Evolutionary conservation across 192 early-diverging fungal species (phyloP).

Genomic region (Haplosporangium gracile): DNA sequence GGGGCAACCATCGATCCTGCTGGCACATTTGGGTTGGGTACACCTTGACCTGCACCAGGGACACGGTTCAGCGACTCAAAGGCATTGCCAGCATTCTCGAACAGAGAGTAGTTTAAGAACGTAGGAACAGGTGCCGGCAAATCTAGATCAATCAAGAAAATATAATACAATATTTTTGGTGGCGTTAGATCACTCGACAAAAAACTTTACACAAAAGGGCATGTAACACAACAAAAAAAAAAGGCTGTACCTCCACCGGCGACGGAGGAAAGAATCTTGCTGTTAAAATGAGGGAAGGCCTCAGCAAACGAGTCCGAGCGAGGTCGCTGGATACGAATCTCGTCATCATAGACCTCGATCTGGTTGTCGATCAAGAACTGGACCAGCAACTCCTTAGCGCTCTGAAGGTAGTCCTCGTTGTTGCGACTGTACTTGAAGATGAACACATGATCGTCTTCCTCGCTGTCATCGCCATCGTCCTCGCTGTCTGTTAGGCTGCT

Average conservation of each 20-base stretch:
- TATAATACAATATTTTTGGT: not conserved
- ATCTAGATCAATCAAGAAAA: not conserved
- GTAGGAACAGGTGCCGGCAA: constrained; percentile 17
- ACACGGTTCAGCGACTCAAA: constrained; percentile 30
- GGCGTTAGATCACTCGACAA: not conserved
- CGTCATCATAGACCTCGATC: constrained; percentile 55
- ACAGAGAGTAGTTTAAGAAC: constrained; percentile 48
- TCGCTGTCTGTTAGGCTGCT: constrained; percentile 50
- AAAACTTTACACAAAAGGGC: too few relatives aligned
- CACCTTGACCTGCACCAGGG: constrained; percentile 4
- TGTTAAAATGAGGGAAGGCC: constrained; percentile 81
- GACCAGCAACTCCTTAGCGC: constrained; percentile 49
- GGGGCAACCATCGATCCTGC: constrained; percentile 39
- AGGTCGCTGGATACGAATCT: constrained; percentile 56
- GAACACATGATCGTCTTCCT: constrained; percentile 50
- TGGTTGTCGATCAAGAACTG: constrained; percentile 47
- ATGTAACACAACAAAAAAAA: not conserved
- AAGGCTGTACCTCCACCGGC: constrained; percentile 25
- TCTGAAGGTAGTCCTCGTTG: constrained; percentile 50
- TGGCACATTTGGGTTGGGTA: not conserved
- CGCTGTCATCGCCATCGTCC: constrained; percentile 31
- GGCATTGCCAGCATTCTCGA: constrained; percentile 45
- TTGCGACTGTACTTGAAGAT: constrained; percentile 58
- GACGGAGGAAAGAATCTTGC: constrained; percentile 73
- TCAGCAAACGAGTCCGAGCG: constrained; percentile 68